Conservation (phyloP, 306 rosid species). For the Prunus mongolica region DNA sequence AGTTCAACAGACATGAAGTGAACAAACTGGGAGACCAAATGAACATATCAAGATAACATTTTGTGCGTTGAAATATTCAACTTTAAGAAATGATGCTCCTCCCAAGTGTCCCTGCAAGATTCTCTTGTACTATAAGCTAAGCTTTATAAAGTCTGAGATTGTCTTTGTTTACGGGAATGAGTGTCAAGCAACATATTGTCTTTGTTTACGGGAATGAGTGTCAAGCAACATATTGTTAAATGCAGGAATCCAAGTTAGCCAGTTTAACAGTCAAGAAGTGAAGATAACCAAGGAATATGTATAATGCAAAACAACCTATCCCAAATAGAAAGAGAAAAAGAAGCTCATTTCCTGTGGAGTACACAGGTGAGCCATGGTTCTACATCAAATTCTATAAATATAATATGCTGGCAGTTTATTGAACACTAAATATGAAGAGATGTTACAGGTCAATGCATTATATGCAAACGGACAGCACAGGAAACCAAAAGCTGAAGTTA, state of each 20-base stretch:
- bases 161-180: neutral
- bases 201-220: neutral
- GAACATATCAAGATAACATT: neutral
- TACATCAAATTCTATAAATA: neutral
- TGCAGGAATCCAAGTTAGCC: neutral
- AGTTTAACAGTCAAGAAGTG: neutral
- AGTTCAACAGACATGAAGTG: neutral
- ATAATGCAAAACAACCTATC: neutral
- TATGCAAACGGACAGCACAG: neutral
- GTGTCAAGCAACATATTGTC: neutral
- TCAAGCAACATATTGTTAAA: neutral
- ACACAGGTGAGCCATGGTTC: neutral
- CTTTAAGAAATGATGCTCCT: neutral
- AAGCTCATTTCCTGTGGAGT: neutral
- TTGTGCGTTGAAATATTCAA: neutral
- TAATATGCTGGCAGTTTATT: neutral
- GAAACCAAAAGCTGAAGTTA: neutral
- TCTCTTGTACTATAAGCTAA: neutral
- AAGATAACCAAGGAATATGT: neutral
- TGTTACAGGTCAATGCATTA: neutral
- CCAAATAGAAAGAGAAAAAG: neutral
- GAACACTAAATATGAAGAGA: neutral
- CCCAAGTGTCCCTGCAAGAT: neutral
- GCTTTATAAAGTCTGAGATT: neutral
- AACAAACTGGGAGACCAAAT: neutral